Conservation (phyloP, 192 early-diverging fungal species). For the Ambispora gerdemannii region DNA sequence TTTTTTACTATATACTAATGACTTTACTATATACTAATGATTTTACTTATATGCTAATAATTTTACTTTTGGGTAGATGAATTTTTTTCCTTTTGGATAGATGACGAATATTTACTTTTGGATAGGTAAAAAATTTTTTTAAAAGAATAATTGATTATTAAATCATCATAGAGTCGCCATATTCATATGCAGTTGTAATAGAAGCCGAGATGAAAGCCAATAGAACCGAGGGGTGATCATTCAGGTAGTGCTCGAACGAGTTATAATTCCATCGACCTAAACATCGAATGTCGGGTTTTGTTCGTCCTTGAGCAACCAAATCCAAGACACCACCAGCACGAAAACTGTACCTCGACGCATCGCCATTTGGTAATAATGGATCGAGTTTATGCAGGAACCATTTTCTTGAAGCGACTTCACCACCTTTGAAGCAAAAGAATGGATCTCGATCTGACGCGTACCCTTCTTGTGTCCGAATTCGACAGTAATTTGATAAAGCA, state of each 20-base stretch:
- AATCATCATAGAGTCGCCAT: neutral
- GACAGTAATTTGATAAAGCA: neutral
- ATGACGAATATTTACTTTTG: no score
- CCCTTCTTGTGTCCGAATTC: neutral
- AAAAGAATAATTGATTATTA: neutral
- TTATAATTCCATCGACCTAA: neutral
- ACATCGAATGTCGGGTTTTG: neutral
- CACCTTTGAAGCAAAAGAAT: constrained; percentile 2
- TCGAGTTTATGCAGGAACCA: neutral
- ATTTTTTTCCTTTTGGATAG: neutral
- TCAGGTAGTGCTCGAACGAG: neutral
- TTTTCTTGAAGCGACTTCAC: neutral
- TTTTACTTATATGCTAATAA: no score
- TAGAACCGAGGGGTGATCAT: neutral
- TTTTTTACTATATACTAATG: neutral
- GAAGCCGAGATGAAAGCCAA: constrained; percentile 1
- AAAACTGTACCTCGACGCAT: neutral
- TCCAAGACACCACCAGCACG: constrained; percentile 7
- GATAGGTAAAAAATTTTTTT: neutral
- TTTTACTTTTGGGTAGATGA: neutral
- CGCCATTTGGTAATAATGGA: neutral
- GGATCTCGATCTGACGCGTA: neutral
- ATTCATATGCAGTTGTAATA: neutral
- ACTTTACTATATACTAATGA: no score
- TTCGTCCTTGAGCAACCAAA: constrained; percentile 3